A percentile compares a stretch with the other conserved stretches of the same genome.
These are phyloP conservation scores for Starmerella bombicola DNA, from an alignment of 805 yeast species.

Conservation along the genomic window DNA sequence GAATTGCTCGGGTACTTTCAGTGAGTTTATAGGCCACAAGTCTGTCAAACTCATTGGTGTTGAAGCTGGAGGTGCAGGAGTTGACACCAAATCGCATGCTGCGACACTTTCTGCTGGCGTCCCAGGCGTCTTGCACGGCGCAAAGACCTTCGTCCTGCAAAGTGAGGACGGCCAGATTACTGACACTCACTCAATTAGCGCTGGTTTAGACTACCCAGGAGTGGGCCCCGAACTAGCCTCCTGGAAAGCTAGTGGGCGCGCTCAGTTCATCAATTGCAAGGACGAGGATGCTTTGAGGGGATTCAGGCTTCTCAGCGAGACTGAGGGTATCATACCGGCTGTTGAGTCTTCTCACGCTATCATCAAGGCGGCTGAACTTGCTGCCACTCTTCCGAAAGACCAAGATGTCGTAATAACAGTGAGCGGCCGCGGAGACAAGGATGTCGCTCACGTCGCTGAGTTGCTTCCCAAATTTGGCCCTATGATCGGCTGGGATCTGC, in stretches of 20 bases:
- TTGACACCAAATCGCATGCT: constrained; percentile 77
- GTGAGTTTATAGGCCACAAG: constrained; percentile 76
- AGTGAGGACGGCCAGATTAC: constrained; percentile 88
- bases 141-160: constrained; percentile 84
- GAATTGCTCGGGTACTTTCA: constrained; percentile 89
- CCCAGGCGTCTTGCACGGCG: constrained; percentile 98
- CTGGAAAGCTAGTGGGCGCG: constrained; percentile 93
- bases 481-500: constrained; percentile 86
- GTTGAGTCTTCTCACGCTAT: constrained; percentile 95
- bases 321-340: constrained; percentile 98
- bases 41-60: constrained; percentile 78
- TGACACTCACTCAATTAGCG: constrained; percentile 96
- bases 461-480: constrained; percentile 82
- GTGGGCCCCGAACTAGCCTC: constrained; percentile 96
- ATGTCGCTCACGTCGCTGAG: constrained; percentile 95
- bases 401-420: constrained; percentile 76
- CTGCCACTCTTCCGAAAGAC: constrained; percentile 68
- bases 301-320: constrained; percentile 73
- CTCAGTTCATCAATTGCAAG: constrained; percentile 78
- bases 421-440: constrained; percentile 98
- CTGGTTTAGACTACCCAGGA: constrained; percentile 98
- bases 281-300: constrained; percentile 93
- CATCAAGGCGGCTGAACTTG: constrained; percentile 77
- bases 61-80: constrained; percentile 98
- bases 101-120: constrained; percentile 92